These are phyloP conservation scores for Arxiozyma slooffiae DNA, from an alignment of 1,139 yeast species.

Conservation along the genomic window DNA sequence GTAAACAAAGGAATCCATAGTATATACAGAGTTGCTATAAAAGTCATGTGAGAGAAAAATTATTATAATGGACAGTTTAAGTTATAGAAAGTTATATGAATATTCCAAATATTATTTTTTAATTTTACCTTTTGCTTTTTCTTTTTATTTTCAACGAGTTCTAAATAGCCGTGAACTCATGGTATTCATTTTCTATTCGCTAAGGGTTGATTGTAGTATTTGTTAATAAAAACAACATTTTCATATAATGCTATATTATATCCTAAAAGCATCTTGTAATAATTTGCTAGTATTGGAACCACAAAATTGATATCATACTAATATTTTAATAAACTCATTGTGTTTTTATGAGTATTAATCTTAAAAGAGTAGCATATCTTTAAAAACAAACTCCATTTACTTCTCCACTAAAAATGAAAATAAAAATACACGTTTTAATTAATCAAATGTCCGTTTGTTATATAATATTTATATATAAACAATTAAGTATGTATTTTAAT, in stretches of 20 bases:
- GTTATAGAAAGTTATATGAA: not conserved
- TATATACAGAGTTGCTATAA: too few species aligned
- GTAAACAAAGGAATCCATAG: slow-evolving; percentile 9
- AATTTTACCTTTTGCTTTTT: not conserved
- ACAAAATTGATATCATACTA: not conserved
- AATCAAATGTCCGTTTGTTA: not conserved
- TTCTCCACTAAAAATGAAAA: too few species aligned
- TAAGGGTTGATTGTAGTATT: not conserved
- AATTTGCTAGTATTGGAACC: too few species aligned
- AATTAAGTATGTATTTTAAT: not conserved
- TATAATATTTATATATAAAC: not conserved
- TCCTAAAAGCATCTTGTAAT: too few species aligned
- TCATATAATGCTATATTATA: too few species aligned
- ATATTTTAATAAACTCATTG: too few species aligned
- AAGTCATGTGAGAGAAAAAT: not conserved
- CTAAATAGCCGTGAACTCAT: too few species aligned
- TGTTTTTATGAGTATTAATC: too few species aligned
- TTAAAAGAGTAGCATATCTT: not conserved
- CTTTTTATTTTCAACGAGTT: too few species aligned
- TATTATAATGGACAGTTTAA: not conserved
- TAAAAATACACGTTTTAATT: too few species aligned
- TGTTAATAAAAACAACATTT: not conserved
- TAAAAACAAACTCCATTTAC: too few species aligned
- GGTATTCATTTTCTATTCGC: not conserved
- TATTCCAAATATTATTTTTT: too few species aligned